Evolutionary conservation across 306 rosid genomes (phyloP), one percentile per base, ranked within the genome.

Genomic region (Pyrus communis): DNA sequence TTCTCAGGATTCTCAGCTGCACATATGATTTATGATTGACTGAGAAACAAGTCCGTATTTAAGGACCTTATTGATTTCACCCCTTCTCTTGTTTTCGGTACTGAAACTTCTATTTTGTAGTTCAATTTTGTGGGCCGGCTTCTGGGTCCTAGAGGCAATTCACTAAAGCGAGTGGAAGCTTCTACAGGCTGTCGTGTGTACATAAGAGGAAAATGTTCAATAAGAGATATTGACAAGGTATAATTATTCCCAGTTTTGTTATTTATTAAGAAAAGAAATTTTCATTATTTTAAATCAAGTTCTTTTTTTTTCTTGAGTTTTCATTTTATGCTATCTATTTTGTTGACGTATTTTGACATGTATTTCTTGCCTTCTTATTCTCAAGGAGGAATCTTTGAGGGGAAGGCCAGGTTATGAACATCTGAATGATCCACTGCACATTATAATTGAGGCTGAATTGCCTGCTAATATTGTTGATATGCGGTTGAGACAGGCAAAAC

Each of bases 391-490:
- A 71, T 80, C 88, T 67, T 70, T 94, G 75, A 87, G 96, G 80
- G 97, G 98, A 80, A 90, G 91, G 80, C 92, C 97, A 14, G 98
- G 98, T 21, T 94, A 92, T 82, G 98, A 92, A 78, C 98, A 94
- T 83, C 88, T 94, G 82, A 94, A 88, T 79, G 98, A 92, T 63
- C 97, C 96, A 2, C 90, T 94, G 76, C 97, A 94, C 82, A 91
- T 94, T 78, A 85, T 94, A 69, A 86, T 94, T 68, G 97, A 94
- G 80, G 97, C 97, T 80, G 98, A 94, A 84, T 81, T 94, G 72
- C 97, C 98, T 23, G 91, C 92, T 49, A 89, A 87, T 75, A 73
- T 89, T 52, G 78, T 89, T 77, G 98, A 90, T 60, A 51, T 83
- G 46, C 93, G 88, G 85, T 81, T 94, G 88, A 84, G 88, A 85